Percentiles rank a stretch among this genome's conserved stretches.
Evolutionary conservation across 2,329 filamentous ascomycete genomes (phyloP).

Genomic region (Claviceps paspali): DNA sequence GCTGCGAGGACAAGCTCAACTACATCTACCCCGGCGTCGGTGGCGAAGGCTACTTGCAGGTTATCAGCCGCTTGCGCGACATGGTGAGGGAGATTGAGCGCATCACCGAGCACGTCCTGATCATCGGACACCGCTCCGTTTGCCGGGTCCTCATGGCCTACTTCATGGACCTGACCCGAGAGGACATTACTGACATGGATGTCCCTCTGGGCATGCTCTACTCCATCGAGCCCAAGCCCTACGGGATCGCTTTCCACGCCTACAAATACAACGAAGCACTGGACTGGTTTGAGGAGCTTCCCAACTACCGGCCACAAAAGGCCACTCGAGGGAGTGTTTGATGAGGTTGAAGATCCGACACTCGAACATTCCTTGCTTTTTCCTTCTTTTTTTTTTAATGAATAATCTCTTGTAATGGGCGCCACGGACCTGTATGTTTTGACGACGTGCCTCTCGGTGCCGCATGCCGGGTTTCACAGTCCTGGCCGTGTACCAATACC

Average conservation of each 20-base stretch:
- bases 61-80: slow-evolving; percentile 86
- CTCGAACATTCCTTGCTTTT: neutral
- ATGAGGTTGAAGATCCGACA: neutral
- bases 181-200: slow-evolving; percentile 88
- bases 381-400: neutral
- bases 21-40: slow-evolving; percentile 95
- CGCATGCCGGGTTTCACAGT: neutral
- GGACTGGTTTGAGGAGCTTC: slow-evolving; percentile 72
- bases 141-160: slow-evolving; percentile 89
- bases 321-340: slow-evolving; percentile 15
- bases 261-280: slow-evolving; percentile 72
- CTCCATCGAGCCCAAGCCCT: slow-evolving; percentile 91
- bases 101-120: slow-evolving; percentile 86
- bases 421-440: neutral
- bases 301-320: slow-evolving; percentile 63
- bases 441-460: neutral
- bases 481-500: slow-evolving; percentile 2
- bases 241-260: slow-evolving; percentile 92
- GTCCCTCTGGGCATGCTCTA: slow-evolving; percentile 89
- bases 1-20: slow-evolving; percentile 74
- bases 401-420: neutral
- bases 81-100: slow-evolving; percentile 96
- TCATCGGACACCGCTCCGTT: slow-evolving; percentile 85
- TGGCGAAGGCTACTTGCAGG: slow-evolving; percentile 89
- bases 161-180: slow-evolving; percentile 80